Percentiles rank a stretch among this genome's conserved stretches.
These are phyloP conservation scores for Cryptomeria japonica DNA, from an alignment of 75 land plant genomes.

Conservation along the genomic window DNA sequence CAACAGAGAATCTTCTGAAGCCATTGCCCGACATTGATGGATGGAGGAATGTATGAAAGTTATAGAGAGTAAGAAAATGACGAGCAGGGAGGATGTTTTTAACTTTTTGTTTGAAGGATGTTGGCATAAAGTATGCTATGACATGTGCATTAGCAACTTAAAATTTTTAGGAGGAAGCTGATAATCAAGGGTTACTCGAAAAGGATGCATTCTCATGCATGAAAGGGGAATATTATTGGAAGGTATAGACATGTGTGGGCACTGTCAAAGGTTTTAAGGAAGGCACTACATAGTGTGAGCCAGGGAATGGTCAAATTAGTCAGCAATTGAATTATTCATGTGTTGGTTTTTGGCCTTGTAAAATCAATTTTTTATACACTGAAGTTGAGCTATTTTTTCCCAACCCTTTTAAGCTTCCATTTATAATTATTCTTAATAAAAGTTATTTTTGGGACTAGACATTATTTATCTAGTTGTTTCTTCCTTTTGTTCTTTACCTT, in stretches of 20 bases:
- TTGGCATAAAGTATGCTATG: background rate
- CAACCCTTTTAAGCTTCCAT: background rate
- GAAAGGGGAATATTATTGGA: background rate
- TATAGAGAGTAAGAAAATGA: background rate
- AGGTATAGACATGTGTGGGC: background rate
- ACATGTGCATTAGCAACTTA: background rate
- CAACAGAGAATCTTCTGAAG: background rate
- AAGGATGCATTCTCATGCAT: background rate
- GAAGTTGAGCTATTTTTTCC: background rate
- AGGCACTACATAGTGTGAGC: background rate
- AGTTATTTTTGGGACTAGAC: background rate
- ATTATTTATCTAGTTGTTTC: background rate
- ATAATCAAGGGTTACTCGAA: background rate
- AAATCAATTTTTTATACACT: background rate
- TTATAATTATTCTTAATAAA: background rate
- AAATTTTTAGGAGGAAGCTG: background rate
- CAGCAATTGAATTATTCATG: background rate
- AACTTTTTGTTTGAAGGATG: background rate
- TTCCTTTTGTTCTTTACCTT: background rate
- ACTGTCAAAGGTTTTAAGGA: background rate
- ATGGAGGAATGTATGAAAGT: background rate
- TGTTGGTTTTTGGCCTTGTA: background rate
- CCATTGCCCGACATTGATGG: background rate
- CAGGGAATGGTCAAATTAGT: background rate
- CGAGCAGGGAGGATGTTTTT: background rate